These are phyloP conservation scores for Phytophthora multivora DNA, from an alignment of 352 stramenopile genomes.

Conservation along the genomic window DNA sequence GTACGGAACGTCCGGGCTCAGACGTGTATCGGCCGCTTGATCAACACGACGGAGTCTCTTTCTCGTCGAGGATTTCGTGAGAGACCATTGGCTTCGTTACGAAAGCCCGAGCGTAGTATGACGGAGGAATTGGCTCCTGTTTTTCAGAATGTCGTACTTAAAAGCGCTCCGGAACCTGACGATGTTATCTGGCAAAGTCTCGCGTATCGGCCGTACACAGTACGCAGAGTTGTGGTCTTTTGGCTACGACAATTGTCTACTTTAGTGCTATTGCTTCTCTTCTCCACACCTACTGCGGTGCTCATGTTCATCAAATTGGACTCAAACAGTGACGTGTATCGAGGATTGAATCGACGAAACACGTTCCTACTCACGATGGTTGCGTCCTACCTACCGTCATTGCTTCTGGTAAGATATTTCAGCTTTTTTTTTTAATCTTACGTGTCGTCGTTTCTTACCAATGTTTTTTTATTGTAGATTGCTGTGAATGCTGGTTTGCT, in stretches of 20 bases:
- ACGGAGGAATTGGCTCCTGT: conserved; percentile 42
- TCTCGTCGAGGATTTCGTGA: conserved; percentile 27
- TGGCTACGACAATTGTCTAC: conserved; percentile 55
- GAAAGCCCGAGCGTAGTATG: conserved; percentile 17
- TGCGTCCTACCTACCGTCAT: conserved; percentile 71
- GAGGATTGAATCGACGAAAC: conserved; percentile 45
- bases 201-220: conserved; percentile 59
- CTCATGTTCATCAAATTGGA: conserved; percentile 86
- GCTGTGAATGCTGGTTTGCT: conserved; percentile 77
- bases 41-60: conserved; percentile 44
- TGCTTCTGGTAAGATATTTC: conserved; percentile 57
- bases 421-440: not conserved
- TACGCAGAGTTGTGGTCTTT: conserved; percentile 42
- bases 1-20: conserved; percentile 54
- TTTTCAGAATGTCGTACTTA: conserved; percentile 55
- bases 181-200: conserved; percentile 83
- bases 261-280: conserved; percentile 62
- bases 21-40: conserved; percentile 39
- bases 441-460: not conserved
- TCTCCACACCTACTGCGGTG: conserved; percentile 78
- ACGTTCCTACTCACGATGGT: conserved; percentile 63
- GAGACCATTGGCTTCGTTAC: conserved; percentile 15
- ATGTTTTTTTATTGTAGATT: conserved; percentile 46
- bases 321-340: conserved; percentile 65
- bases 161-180: conserved; percentile 73